A percentile compares a stretch with the other conserved stretches of the same genome.
Conservation (phyloP, 1,284 basidiomycete species). For the Ganoderma lingzhi region DNA sequence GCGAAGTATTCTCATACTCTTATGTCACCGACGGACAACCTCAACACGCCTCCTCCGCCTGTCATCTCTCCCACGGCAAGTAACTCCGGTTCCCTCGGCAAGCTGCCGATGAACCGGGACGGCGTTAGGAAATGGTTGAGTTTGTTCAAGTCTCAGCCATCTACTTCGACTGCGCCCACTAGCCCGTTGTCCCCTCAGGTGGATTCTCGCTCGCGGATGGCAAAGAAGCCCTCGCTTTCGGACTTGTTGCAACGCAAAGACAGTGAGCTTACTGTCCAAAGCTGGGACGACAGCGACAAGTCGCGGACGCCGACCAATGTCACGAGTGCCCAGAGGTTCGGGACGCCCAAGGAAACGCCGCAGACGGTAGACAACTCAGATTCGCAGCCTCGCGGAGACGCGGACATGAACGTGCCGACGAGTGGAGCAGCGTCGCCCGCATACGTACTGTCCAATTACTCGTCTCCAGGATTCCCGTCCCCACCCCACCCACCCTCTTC, state of each 20-base stretch:
- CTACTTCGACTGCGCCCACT: constrained; percentile 49
- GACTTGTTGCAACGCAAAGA: constrained; percentile 65
- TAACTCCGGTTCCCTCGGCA: constrained; percentile 49
- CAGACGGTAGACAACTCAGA: constrained; percentile 18
- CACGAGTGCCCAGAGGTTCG: constrained; percentile 48
- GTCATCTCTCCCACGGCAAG: constrained; percentile 48
- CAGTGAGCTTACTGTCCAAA: constrained; percentile 59
- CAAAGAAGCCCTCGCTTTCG: constrained; percentile 69
- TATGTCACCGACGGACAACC: constrained; percentile 56
- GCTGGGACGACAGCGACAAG: constrained; percentile 66
- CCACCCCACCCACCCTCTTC: constrained; percentile 67
- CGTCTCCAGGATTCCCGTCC: constrained; percentile 51
- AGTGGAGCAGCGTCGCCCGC: constrained; percentile 34
- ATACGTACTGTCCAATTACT: constrained; percentile 31
- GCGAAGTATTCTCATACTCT: constrained; percentile 58
- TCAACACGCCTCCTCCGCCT: constrained; percentile 43
- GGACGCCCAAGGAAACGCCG: constrained; percentile 29
- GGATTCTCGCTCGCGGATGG: constrained; percentile 40
- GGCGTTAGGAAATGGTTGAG: constrained; percentile 82
- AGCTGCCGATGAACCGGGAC: constrained; percentile 75
- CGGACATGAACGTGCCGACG: constrained; percentile 29
- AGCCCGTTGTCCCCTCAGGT: constrained; percentile 43
- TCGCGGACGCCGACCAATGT: constrained; percentile 55
- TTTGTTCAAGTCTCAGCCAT: constrained; percentile 53
- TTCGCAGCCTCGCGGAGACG: constrained; percentile 26